Evolutionary conservation across 2,329 filamentous ascomycete genomes (phyloP).

Genomic region (Aspergillus sp.): DNA sequence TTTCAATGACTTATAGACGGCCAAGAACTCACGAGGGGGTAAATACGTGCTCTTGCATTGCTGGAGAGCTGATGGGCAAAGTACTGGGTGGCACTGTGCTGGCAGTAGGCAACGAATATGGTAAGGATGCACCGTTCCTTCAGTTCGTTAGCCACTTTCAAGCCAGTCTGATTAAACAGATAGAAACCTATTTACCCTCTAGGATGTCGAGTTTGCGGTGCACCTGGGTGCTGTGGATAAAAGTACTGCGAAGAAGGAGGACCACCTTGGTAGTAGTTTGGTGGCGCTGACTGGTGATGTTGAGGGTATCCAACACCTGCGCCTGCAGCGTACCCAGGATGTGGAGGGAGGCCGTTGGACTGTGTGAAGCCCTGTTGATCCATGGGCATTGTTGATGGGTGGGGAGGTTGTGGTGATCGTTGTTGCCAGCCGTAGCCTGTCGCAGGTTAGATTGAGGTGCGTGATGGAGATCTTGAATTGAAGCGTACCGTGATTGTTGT

Average conservation of each 20-base stretch:
- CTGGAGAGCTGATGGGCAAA: constrained; percentile 19
- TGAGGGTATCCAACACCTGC: constrained; percentile 27
- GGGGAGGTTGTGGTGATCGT: constrained; percentile 29
- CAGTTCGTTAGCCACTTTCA: neutral
- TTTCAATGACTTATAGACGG: neutral
- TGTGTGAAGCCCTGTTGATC: constrained; percentile 27
- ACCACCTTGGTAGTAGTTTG: constrained; percentile 24
- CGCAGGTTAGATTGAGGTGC: constrained; percentile 15
- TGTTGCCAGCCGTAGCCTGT: constrained; percentile 34
- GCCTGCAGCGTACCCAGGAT: constrained; percentile 24
- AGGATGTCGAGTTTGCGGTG: constrained; percentile 18
- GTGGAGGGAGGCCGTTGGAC: constrained; percentile 25
- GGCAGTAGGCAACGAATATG: constrained; percentile 20
- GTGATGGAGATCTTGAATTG: neutral
- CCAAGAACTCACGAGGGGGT: constrained; percentile 22
- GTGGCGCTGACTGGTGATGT: constrained; percentile 20
- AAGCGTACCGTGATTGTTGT: constrained; percentile 30
- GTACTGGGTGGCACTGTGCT: constrained; percentile 17
- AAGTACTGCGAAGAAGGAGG: constrained; percentile 20
- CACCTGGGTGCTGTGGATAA: constrained; percentile 10
- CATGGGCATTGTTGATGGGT: constrained; percentile 28
- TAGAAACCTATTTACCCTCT: constrained; percentile 20
- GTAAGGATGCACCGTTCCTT: constrained; percentile 19
- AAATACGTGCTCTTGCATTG: constrained; percentile 24
- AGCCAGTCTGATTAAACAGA: neutral